Evolutionary conservation across 2,329 filamentous ascomycete species (phyloP), one percentile per base, ranked within the genome.

Genomic region (Ascochyta rabiei): DNA sequence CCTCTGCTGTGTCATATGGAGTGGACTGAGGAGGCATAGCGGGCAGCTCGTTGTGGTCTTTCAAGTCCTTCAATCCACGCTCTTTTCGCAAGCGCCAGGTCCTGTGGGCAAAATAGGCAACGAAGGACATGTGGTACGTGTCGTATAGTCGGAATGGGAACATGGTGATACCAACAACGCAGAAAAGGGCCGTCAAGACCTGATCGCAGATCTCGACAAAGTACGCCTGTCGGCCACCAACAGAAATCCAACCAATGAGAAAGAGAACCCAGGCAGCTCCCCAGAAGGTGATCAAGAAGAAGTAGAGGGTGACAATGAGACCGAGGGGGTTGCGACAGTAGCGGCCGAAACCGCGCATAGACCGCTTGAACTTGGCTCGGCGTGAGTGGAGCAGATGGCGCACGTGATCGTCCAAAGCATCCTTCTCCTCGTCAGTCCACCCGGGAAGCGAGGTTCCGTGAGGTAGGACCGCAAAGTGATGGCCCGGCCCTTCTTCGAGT

Each of bases 191-290:
- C 1, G 86, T 86, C 3, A 89, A 75, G 1, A 83, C 68, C 13
- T 85, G 84, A 62, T 89, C 83, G 26, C 77, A 75, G 12, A 82
- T 75, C 58, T 87, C 80, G 23, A 80, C 75, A 6, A 81, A 78
- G 15, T 79, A 93, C 1, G 84, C 76, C 70, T 93, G 89, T 63
- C 83, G 81, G 21, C 84, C 83, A 21, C 88, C 89, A 16, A 93
- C 88, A 60, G 91, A 91, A 67, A 95, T 90, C 91, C 91, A 96
- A 34, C 84, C 89, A 69, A 96, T 96, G 43, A 96, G 80, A 75
- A 93, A 95, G 18, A 96, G 82, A 1, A 96, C 91, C 91, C 91
- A 96, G 0, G 89, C 89, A 16, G 93, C 80, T 66, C 91, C 91
- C 70, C 95, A 96, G 1, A 93, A 82, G 0, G 90, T 95, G 61